Base-by-base conservation (phyloP, 2,329 filamentous ascomycete genomes). In the Talaromyces sp. region DNA sequence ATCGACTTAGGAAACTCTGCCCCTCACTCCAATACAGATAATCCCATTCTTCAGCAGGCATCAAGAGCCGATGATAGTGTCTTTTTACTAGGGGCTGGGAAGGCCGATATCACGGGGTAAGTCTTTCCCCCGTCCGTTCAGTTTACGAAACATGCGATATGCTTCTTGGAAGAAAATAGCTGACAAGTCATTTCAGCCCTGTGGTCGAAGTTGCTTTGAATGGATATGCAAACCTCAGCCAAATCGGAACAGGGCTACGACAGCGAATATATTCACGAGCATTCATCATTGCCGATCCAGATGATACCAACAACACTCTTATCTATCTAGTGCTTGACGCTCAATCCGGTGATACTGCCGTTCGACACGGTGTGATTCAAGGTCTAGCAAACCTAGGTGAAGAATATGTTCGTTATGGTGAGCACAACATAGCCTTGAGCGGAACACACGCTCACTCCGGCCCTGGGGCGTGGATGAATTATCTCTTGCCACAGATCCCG, bases 401-500 rank as follows among this genome's bases (percentile, higher is more conserved):
- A 15, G 86, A 88, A 2, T 96, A 92, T 70, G 78, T 82, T 1
- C 75, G 87, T 28, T 97, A 97, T 73, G 84, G 81, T 48, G 83
- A 89, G 66, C 82, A 89, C 65, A 97, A 96, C 68, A 76, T 97
- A 36, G 93, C 93, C 35, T 83, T 97, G 21, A 96, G 91, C 0
- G 93, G 92, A 56, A 97, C 93, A 0, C 93, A 97, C 72, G 94
- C 89, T 25, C 93, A 97, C 75, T 87, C 91, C 22, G 93, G 92
- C 0, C 92, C 93, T 0, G 93, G 89, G 2, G 93, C 89, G 5
- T 97, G 91, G 91, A 80, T 95, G 70, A 97, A 97, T 74, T 97
- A 97, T 69, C 81, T 97, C 9, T 80, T 97, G 5, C 93, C 92
- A 7, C 92, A 97, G 69, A 88, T 97, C 63, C 94, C 93, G 0